These are phyloP conservation scores for Acacia melanoxylon DNA, from an alignment of 306 rosid genomes.

Conservation along the genomic window DNA sequence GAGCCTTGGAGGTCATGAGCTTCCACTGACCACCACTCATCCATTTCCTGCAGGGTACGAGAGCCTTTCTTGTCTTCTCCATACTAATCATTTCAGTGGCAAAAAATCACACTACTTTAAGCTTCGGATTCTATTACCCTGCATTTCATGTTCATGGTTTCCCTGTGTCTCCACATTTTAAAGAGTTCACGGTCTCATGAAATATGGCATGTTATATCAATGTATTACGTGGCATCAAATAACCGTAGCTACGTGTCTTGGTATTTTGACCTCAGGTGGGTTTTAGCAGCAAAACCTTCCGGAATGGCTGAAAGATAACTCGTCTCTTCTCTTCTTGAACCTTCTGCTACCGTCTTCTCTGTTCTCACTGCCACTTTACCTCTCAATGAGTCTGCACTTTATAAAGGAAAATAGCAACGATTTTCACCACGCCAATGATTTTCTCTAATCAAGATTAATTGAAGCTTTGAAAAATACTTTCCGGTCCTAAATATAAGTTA, in stretches of 20 bases:
- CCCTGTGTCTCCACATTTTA: neutral
- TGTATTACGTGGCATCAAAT: slow-evolving; percentile 24
- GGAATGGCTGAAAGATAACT: neutral
- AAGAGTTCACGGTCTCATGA: neutral
- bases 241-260: neutral
- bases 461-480: neutral
- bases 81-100: neutral
- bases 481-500: no score
- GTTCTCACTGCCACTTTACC: neutral
- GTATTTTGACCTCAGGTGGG: neutral
- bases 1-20: slow-evolving; percentile 17
- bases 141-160: neutral
- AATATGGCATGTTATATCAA: neutral
- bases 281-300: neutral
- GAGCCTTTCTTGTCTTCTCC: slow-evolving; percentile 12
- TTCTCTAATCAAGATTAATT: neutral
- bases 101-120: neutral
- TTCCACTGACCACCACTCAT: slow-evolving; percentile 15
- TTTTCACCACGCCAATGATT: neutral
- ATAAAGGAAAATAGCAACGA: neutral
- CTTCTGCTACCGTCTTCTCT: neutral
- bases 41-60: slow-evolving; percentile 6
- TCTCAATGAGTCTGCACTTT: neutral
- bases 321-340: slow-evolving; percentile 2
- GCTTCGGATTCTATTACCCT: neutral